Base-by-base conservation (phyloP, 1,284 basidiomycete species). In the Jaminaea rosea region DNA sequence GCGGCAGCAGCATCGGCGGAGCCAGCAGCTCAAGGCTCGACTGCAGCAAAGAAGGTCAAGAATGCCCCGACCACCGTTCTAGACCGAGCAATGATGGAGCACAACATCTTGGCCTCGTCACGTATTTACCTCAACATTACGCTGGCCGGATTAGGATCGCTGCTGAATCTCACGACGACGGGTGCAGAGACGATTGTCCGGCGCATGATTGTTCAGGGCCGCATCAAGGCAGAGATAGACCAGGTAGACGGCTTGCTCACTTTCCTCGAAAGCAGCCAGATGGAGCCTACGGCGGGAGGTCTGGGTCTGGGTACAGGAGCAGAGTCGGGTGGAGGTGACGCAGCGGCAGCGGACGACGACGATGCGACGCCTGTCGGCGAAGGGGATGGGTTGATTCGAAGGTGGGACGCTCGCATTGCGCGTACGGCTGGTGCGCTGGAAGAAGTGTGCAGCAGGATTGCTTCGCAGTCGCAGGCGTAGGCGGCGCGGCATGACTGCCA, bases 11-110 rank as follows among this genome's bases (percentile, higher is more conserved):
- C 21, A 3, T 4, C 46, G n/a, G n/a, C n/a, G n/a, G n/a, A 39
- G 7, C 39, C 19, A 42, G 39, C 39, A 42, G 39, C 39, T 7
- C 39, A n/a, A n/a, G n/a, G n/a, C n/a, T n/a, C n/a, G n/a, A n/a
- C n/a, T n/a, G n/a, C n/a, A n/a, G n/a, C n/a, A n/a, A n/a, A n/a
- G n/a, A n/a, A n/a, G 4, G 39, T 23, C 13, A 15, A 23, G 15
- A 42, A 23, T 80, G 55, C 81, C 0, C 91, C 93, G 1, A 85
- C 87, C 5, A 97, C 90, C 8, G 91, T 98, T n/a, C 81, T 98
- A 27, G 93, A 97, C 74, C 82, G 91, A 46, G 94, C 94, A 1
- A 88, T 99, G 44, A 88, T 97, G 83, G 93, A 98, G 73, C 94
- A 99, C 77, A 99, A 98, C 73, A 79, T 98, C 15, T 82, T 94